Conservation (phyloP, 495 filamentous ascomycete species). For the Penicillium mononematosum region DNA sequence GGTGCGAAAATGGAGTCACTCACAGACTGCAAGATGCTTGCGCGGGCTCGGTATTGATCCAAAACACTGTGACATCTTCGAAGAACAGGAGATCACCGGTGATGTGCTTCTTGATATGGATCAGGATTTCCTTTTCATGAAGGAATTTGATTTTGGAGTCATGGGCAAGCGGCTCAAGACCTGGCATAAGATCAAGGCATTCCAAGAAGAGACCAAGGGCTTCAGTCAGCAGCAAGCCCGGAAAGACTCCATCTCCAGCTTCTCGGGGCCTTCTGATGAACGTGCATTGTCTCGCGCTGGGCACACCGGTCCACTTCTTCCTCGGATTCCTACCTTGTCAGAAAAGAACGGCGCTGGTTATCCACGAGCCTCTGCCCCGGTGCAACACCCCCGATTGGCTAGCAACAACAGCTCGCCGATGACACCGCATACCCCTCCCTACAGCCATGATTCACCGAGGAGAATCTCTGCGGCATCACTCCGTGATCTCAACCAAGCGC, state of each 20-base stretch:
- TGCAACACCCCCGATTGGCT: constrained; percentile 36
- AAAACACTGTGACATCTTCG: constrained; percentile 86
- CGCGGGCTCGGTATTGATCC: constrained; percentile 77
- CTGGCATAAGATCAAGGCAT: constrained; percentile 89
- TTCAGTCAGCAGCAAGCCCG: constrained; percentile 25
- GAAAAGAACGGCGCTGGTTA: constrained; percentile 37
- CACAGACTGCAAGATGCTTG: constrained; percentile 80
- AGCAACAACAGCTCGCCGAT: constrained; percentile 38
- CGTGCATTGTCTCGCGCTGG: constrained; percentile 37
- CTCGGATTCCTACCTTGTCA: constrained; percentile 58
- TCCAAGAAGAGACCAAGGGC: constrained; percentile 78
- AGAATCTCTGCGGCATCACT: constrained; percentile 79
- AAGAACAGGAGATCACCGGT: constrained; percentile 93
- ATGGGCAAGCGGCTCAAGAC: constrained; percentile 84
- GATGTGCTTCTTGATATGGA: constrained; percentile 94
- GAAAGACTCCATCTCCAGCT: constrained; percentile 33
- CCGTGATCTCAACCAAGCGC: constrained; percentile 78
- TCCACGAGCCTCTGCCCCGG: constrained; percentile 28
- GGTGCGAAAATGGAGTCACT: constrained; percentile 71
- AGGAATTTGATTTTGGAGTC: constrained; percentile 91
- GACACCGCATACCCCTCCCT: constrained; percentile 35
- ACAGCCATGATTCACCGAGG: constrained; percentile 54
- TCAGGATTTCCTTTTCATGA: constrained; percentile 87
- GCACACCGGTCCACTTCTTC: constrained; percentile 51
- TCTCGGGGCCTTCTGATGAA: constrained; percentile 40